A percentile compares a stretch with the other conserved stretches of the same genome.
These are phyloP conservation scores for Cutaneotrichosporon cutaneum DNA, from an alignment of 1,284 basidiomycete genomes.

Conservation along the genomic window DNA sequence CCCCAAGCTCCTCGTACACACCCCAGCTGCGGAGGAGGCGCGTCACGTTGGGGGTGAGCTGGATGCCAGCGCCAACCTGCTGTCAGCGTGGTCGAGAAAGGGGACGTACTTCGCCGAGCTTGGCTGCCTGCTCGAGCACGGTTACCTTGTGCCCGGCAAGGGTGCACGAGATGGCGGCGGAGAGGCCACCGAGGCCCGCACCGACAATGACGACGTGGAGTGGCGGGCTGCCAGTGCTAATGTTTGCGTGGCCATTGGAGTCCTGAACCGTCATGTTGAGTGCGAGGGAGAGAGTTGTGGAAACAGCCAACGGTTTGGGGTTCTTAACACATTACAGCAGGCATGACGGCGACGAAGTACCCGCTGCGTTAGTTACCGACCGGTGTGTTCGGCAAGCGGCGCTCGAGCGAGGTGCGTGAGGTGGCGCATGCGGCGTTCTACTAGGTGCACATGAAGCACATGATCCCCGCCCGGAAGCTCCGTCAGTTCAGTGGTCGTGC, in stretches of 20 bases:
- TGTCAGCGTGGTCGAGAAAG: neutral
- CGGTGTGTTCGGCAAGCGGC: no score
- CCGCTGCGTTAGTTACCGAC: no score
- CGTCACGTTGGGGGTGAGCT: slow-evolving; percentile 58
- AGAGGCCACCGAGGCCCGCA: slow-evolving; percentile 59
- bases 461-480: no score
- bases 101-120: slow-evolving; percentile 52
- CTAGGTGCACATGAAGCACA: no score
- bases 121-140: slow-evolving; percentile 58
- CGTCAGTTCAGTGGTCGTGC: no score
- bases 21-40: slow-evolving; percentile 61
- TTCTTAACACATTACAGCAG: neutral
- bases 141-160: slow-evolving; percentile 59
- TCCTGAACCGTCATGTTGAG: neutral
- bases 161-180: slow-evolving; percentile 58
- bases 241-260: neutral
- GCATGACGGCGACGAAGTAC: no score
- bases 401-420: no score
- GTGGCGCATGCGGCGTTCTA: no score
- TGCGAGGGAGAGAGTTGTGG: neutral
- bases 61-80: slow-evolving; percentile 58
- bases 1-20: slow-evolving; percentile 54
- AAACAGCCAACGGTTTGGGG: neutral
- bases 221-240: neutral
- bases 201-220: slow-evolving; percentile 58